These are phyloP conservation scores for Fusarium coffeatum DNA, from an alignment of 2,329 filamentous ascomycete genomes.

Conservation along the genomic window DNA sequence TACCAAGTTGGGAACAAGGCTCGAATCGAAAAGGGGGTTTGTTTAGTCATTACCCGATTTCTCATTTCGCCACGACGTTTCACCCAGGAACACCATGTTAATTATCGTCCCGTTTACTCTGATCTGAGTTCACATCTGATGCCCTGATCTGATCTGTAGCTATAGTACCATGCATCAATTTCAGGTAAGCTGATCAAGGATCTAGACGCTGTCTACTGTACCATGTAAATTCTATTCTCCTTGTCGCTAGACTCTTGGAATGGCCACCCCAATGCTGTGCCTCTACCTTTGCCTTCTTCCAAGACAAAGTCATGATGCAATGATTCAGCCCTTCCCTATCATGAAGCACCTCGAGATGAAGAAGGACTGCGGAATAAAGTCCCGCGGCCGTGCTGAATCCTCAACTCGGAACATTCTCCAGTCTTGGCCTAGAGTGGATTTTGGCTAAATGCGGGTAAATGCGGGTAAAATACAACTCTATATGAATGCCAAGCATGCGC, in stretches of 20 bases:
- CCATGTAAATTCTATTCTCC: neutral
- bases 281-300: neutral
- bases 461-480: constrained; percentile 26
- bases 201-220: neutral
- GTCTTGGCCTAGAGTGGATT: constrained; percentile 13
- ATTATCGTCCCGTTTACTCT: neutral
- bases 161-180: neutral
- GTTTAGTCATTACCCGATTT: neutral
- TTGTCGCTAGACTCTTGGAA: neutral
- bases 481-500: constrained; percentile 16
- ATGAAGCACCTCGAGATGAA: neutral
- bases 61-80: constrained; percentile 20
- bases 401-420: constrained; percentile 14
- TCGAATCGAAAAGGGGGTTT: constrained; percentile 15
- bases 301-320: neutral
- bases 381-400: neutral
- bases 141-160: constrained; percentile 17
- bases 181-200: neutral
- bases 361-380: neutral
- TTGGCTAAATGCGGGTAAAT: constrained; percentile 32
- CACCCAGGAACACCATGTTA: constrained; percentile 14
- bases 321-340: neutral
- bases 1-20: neutral
- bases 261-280: neutral
- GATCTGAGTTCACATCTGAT: constrained; percentile 12